Evolutionary conservation across 176 grass and related monocot genomes (phyloP).

Genomic region (Canna indica): DNA sequence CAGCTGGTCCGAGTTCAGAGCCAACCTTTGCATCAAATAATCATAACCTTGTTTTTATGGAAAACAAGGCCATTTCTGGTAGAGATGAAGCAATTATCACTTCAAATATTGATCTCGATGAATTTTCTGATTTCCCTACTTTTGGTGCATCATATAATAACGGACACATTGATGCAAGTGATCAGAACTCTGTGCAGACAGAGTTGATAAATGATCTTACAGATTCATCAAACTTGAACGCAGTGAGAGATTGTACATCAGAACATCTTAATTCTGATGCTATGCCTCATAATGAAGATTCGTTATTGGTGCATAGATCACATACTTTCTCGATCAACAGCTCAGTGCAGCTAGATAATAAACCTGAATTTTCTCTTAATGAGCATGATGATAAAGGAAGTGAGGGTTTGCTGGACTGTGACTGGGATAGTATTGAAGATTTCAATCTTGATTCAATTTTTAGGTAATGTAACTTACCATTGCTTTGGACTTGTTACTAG

Average conservation of each 20-base stretch:
- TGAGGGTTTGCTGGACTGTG: conserved; percentile 61
- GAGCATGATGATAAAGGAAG: conserved; percentile 47
- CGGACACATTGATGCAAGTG: neutral
- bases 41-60: neutral
- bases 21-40: neutral
- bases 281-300: neutral
- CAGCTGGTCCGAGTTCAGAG: neutral
- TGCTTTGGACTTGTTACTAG: neutral
- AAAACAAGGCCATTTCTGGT: neutral
- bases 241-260: neutral
- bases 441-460: conserved; percentile 85
- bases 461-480: conserved; percentile 40
- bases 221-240: neutral
- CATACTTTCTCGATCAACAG: neutral
- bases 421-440: conserved; percentile 78
- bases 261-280: neutral
- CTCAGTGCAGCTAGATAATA: conserved; percentile 57
- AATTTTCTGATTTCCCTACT: neutral
- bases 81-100: neutral
- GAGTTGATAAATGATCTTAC: conserved; percentile 1
- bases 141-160: neutral
- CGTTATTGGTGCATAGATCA: neutral
- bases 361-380: conserved; percentile 40
- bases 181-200: neutral
- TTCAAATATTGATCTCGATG: neutral